A percentile compares a stretch with the other conserved stretches of the same genome.
These are phyloP conservation scores for Nicotiana attenuata DNA, from an alignment of 257 asterid genomes.

Conservation along the genomic window DNA sequence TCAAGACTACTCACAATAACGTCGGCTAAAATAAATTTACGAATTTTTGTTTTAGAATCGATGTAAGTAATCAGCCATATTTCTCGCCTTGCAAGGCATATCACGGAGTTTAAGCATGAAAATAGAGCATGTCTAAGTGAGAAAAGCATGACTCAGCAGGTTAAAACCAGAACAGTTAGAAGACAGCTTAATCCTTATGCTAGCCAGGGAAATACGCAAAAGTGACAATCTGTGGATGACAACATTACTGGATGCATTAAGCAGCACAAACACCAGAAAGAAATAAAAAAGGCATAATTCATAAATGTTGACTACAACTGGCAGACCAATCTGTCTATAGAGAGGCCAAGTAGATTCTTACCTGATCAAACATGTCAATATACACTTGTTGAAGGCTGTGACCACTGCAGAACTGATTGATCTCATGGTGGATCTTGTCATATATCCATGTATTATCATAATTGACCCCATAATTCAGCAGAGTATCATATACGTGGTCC, in stretches of 20 bases:
- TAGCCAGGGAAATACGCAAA: background rate
- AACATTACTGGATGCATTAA: background rate
- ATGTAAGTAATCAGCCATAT: background rate
- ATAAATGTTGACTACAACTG: background rate
- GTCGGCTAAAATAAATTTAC: background rate
- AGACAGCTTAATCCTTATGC: background rate
- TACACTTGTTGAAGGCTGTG: constrained; percentile 98
- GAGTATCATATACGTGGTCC: constrained; percentile 76
- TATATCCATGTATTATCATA: constrained; percentile 98
- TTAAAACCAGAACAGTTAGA: background rate
- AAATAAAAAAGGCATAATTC: background rate
- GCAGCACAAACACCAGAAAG: background rate
- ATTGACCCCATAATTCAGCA: constrained; percentile 78
- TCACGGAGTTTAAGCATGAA: background rate
- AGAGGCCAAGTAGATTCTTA: constrained; percentile 15
- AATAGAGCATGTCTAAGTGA: background rate
- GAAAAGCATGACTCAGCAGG: background rate
- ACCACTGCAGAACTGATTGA: constrained; percentile 93
- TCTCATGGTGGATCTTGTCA: constrained; percentile 98
- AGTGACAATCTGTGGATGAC: background rate
- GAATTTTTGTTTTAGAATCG: background rate
- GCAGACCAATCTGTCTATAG: background rate
- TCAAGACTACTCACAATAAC: background rate
- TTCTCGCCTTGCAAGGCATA: background rate
- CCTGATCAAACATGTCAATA: constrained; percentile 99